Conservation (phyloP, 1,284 basidiomycete genomes). For the Termitomyces sp. region DNA sequence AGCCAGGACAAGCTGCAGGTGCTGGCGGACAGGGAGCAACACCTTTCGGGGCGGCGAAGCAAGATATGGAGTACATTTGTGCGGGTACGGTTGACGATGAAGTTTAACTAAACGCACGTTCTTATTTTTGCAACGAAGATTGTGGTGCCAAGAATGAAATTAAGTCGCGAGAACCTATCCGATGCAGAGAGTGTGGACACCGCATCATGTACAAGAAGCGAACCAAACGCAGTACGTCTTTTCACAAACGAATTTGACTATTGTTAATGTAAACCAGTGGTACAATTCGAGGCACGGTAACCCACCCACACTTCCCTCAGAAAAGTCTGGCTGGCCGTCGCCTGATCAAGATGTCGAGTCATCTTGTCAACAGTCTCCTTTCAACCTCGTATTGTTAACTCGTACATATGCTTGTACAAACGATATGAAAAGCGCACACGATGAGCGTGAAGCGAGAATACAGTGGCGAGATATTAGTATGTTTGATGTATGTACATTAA, state of each 20-base stretch:
- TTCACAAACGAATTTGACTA: constrained; percentile 1
- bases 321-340: not conserved
- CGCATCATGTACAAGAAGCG: constrained; percentile 99
- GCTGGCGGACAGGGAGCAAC: constrained; percentile 17
- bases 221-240: constrained; percentile 86
- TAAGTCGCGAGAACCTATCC: constrained; percentile 89
- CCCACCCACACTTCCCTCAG: not conserved
- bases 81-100: constrained; percentile 58
- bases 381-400: not conserved
- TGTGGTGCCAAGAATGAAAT: constrained; percentile 94
- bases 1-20: constrained; percentile 27
- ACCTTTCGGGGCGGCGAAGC: constrained; percentile 36
- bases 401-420: not conserved
- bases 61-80: constrained; percentile 88
- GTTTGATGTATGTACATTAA: constrained; percentile 5
- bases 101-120: constrained; percentile 1
- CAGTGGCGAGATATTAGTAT: not conserved
- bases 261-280: constrained; percentile 49
- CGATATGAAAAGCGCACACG: not conserved
- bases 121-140: constrained; percentile 46
- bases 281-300: constrained; percentile 84
- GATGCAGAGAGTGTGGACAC: constrained; percentile 96
- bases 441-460: not conserved
- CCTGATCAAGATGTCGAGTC: not conserved
- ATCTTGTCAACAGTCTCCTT: not conserved